Evolutionary conservation across 2,329 filamentous ascomycete species (phyloP), one percentile per base, ranked within the genome.

Genomic region (Fusarium sp.): DNA sequence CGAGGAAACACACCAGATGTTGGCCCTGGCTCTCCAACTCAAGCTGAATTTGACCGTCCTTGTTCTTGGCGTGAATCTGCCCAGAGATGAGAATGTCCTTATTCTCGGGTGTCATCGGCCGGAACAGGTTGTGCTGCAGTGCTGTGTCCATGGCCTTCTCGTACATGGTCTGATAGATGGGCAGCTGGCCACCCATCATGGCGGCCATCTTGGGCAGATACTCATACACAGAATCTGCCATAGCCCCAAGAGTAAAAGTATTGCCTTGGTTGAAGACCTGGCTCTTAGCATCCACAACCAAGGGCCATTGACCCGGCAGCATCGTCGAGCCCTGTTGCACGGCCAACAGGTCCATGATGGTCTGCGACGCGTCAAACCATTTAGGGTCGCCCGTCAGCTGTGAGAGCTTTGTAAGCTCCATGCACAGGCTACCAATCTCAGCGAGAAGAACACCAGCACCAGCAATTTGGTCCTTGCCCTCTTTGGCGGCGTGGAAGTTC

Each of bases 121-220:
- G 86, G 80, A 90, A 93, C 61, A 93, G 86, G 3, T 93, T 83
- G 69, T 92, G 81, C 56, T 88, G 81, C 54, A 88, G 88, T 2
- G 87, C 88, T 0, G 87, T 83, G n/a, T 89, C 85, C 52, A 91
- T 87, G 20, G 89, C 87, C 18, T 81, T 82, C 66, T 88, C 84
- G 79, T 93, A 80, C 85, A 93, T 89, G 42, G 80, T 83, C 54
- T 85, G 84, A 78, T 93, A 93, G 68, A 89, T 80, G 27, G 88
- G 59, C 20, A 87, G 82, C 8, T 84, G 82, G 4, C 91, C 91
- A 29, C 90, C 88, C 1, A 93, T 86, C 2, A 93, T 84, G 58
- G 79, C 74, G 76, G 92, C 97, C 94, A 97, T 97, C 86, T 97
- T 98, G 81, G 97, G 92, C 25, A 97, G 88, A 79, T 97, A 97